These are phyloP conservation scores for Phytophthora tentaculata DNA, from an alignment of 352 stramenopile genomes.

Conservation along the genomic window DNA sequence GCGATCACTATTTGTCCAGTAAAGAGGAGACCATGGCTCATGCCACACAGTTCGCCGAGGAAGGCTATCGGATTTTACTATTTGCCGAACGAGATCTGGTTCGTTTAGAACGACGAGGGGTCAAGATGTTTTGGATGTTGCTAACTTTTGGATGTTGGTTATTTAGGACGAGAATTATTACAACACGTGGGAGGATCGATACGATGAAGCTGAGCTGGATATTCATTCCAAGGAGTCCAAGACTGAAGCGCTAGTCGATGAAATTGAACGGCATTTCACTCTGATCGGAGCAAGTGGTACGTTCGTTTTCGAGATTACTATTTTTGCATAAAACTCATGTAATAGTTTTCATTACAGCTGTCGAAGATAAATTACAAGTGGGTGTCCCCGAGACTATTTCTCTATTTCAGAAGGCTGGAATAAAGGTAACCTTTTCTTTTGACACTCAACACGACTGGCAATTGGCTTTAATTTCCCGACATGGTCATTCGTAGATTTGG, in stretches of 20 bases:
- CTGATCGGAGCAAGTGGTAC: constrained; percentile 87
- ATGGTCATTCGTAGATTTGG: constrained; percentile 71
- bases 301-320: constrained; percentile 18
- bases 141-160: neutral
- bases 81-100: constrained; percentile 81
- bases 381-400: constrained; percentile 94
- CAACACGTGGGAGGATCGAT: constrained; percentile 67
- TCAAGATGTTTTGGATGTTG: neutral
- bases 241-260: constrained; percentile 62
- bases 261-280: constrained; percentile 86
- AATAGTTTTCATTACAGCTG: constrained; percentile 56
- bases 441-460: no score
- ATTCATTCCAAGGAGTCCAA: constrained; percentile 71
- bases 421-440: constrained; percentile 89
- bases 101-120: constrained; percentile 10
- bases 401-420: constrained; percentile 91
- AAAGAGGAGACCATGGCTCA: constrained; percentile 70
- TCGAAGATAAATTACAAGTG: constrained; percentile 98
- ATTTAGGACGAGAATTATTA: constrained; percentile 73
- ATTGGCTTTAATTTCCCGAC: neutral
- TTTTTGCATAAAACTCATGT: no score
- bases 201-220: constrained; percentile 72
- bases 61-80: constrained; percentile 88
- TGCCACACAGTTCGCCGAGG: constrained; percentile 81
- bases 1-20: constrained; percentile 61